phyloP scores from a whole-genome alignment of 352 stramenopile genomes.

The Phytophthora kernoviae region DNA sequence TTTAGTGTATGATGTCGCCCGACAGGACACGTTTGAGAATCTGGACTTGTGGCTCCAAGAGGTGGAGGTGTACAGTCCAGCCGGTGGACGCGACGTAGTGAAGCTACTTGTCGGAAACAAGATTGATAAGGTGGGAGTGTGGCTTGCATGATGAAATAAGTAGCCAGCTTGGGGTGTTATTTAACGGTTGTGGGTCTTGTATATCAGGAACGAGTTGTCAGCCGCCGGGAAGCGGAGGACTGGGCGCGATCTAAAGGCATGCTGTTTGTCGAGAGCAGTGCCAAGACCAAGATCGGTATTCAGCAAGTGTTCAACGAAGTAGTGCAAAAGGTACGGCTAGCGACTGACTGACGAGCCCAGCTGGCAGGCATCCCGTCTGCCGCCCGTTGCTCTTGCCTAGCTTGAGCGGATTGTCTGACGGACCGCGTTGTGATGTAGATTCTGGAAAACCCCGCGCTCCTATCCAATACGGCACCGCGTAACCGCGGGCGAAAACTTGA shows the following conservation, averaged over 20 bases:
- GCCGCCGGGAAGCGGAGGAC: constrained; percentile 93
- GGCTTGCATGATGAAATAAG: neutral
- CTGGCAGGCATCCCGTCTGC: neutral
- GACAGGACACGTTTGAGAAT: constrained; percentile 98
- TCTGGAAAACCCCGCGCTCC: constrained; percentile 88
- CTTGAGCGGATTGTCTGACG: neutral
- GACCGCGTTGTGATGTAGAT: constrained; percentile 59
- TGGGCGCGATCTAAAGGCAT: constrained; percentile 97
- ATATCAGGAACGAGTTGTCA: constrained; percentile 92
- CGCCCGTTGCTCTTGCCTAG: neutral
- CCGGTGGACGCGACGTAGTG: constrained; percentile 94
- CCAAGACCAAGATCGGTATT: constrained; percentile 95
- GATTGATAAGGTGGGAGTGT: constrained; percentile 78
- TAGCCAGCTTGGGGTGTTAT: neutral
- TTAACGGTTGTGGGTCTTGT: neutral
- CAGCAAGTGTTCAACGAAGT: constrained; percentile 98
- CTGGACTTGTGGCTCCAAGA: constrained; percentile 98
- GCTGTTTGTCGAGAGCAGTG: constrained; percentile 97
- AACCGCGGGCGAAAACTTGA: constrained; percentile 67
- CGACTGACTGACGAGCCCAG: neutral
- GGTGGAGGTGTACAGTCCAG: constrained; percentile 96
- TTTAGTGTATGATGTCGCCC: constrained; percentile 96
- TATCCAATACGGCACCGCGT: constrained; percentile 87
- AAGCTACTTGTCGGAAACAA: constrained; percentile 99
- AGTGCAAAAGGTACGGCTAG: constrained; percentile 92